Conservation (phyloP, 371 early-diverging fungal species). For the Apophysomyces trapeziformis region DNA sequence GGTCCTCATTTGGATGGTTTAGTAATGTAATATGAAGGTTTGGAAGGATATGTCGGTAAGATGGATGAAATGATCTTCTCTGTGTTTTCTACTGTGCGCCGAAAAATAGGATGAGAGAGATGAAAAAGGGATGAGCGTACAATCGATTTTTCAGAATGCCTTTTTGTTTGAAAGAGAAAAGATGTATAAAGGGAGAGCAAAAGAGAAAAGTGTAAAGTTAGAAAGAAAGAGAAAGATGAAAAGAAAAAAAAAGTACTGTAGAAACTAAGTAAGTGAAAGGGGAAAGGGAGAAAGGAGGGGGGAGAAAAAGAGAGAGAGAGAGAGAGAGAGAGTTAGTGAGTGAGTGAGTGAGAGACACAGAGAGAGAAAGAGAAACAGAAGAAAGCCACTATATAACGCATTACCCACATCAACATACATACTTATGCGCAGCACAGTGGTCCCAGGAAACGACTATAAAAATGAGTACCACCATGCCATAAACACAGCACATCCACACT, state of each 20-base stretch:
- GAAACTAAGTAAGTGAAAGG: neutral
- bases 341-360: neutral
- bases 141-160: neutral
- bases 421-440: constrained; percentile 4
- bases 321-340: neutral
- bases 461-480: neutral
- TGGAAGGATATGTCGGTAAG: neutral
- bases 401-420: neutral
- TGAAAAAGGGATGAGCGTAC: neutral
- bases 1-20: neutral
- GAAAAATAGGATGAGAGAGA: too few species aligned
- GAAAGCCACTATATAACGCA: neutral
- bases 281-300: neutral
- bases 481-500: neutral
- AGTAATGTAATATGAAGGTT: neutral
- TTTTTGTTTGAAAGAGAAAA: neutral
- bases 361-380: neutral
- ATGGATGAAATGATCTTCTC: neutral
- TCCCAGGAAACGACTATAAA: neutral
- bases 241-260: neutral
- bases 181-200: neutral
- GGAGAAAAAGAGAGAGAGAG: neutral
- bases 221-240: neutral
- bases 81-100: neutral
- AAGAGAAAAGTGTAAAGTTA: neutral